phyloP scores from a whole-genome alignment of 2,329 filamentous ascomycete genomes.

The Pyricularia pennisetigena region DNA sequence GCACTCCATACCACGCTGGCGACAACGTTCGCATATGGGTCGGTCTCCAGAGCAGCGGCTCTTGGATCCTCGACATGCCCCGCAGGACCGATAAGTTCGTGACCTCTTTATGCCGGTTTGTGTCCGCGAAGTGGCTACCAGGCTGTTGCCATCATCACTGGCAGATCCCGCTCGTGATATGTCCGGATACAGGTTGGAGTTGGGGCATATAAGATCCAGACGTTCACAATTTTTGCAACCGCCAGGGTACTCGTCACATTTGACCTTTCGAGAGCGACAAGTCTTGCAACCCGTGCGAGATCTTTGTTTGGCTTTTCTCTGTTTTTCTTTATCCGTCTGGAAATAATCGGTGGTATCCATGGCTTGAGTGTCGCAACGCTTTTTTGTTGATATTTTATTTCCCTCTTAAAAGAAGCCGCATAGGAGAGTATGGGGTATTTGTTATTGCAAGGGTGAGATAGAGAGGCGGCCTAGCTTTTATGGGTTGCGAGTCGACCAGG shows the following conservation, averaged over 20 bases:
- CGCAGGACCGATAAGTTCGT: constrained; percentile 11
- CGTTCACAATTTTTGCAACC: constrained; percentile 9
- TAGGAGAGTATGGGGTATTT: background rate
- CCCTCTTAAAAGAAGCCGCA: background rate
- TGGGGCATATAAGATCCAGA: constrained; percentile 9
- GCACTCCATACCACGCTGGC: constrained; percentile 8
- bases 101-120: constrained; percentile 8
- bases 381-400: background rate
- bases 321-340: background rate
- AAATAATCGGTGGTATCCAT: background rate
- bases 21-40: constrained; percentile 9
- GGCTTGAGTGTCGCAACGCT: background rate
- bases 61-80: constrained; percentile 9
- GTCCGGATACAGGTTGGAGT: constrained; percentile 4
- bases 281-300: background rate
- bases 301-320: background rate
- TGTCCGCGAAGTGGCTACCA: constrained; percentile 1
- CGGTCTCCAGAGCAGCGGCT: constrained; percentile 10
- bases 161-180: background rate
- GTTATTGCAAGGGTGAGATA: background rate
- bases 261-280: constrained; percentile 6
- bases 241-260: constrained; percentile 9
- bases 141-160: constrained; percentile 4
- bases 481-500: background rate
- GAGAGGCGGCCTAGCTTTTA: background rate